phyloP scores from a whole-genome alignment of 768 basidiomycete species.

The Xerocomellus amylosporus region DNA sequence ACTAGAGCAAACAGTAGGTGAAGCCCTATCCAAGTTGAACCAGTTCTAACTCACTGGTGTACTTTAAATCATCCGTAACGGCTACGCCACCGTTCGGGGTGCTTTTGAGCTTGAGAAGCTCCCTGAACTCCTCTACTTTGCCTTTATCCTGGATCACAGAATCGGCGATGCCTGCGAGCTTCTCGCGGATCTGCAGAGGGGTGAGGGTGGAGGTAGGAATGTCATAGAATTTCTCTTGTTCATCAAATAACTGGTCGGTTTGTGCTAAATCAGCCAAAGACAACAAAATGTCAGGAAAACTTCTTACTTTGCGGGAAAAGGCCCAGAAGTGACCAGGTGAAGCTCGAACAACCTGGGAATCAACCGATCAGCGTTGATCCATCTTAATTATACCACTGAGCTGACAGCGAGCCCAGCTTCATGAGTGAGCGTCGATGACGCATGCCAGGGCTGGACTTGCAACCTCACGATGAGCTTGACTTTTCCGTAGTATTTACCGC shows the following conservation, averaged over 20 bases:
- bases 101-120: conserved; percentile 59
- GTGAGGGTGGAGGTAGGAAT: conserved; percentile 65
- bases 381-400: neutral
- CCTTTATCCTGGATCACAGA: conserved; percentile 46
- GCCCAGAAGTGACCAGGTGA: conserved; percentile 80
- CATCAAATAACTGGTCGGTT: conserved; percentile 63
- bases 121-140: conserved; percentile 53
- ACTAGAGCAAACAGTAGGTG: conserved; percentile 44
- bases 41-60: conserved; percentile 58
- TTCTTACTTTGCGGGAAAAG: conserved; percentile 62
- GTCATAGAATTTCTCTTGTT: conserved; percentile 79
- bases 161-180: conserved; percentile 59
- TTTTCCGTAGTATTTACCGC: conserved; percentile 66
- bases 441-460: conserved; percentile 82
- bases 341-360: conserved; percentile 57
- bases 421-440: conserved; percentile 67
- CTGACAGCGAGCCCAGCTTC: conserved; percentile 81
- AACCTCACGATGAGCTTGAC: conserved; percentile 70
- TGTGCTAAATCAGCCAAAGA: neutral
- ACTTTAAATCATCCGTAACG: conserved; percentile 85
- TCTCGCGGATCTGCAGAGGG: conserved; percentile 69
- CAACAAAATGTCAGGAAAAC: neutral
- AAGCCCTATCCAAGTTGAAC: neutral
- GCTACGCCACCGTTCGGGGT: conserved; percentile 76
- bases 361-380: neutral